Conservation (phyloP, 148 eudicot genomes). For the Rhododendron williamsianum region DNA sequence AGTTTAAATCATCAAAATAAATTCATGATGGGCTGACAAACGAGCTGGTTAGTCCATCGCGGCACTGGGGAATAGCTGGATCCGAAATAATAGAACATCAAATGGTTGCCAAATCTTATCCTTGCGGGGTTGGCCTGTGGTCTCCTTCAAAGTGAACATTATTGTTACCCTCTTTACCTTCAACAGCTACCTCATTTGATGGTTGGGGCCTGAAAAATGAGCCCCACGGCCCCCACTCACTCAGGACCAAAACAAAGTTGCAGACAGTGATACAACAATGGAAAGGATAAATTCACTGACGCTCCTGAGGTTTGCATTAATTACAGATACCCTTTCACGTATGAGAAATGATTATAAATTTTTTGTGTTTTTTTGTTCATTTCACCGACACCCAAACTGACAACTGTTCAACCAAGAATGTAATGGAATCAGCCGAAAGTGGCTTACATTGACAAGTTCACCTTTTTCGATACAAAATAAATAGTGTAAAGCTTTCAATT, state of each 20-base stretch:
- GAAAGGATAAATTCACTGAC: not conserved
- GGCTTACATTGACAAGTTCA: too few species aligned
- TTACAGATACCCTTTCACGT: too few species aligned
- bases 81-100: not conserved
- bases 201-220: not conserved
- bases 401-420: not conserved
- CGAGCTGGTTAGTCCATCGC: too few species aligned
- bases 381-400: not conserved
- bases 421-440: too few species aligned
- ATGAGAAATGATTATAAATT: not conserved
- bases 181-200: conserved; percentile 1
- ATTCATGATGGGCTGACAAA: too few species aligned
- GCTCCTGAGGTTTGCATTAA: not conserved
- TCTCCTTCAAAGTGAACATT: conserved; percentile 7
- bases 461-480: too few species aligned
- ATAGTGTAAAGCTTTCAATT: too few species aligned
- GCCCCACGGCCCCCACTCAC: not conserved
- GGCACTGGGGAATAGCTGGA: not conserved
- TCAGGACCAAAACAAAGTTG: not conserved
- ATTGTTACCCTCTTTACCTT: not conserved
- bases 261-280: not conserved
- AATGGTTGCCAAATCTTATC: not conserved
- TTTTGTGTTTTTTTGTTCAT: not conserved
- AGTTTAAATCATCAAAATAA: too few species aligned
- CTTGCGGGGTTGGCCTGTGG: not conserved